Base-by-base conservation (phyloP, 306 rosid species). In the Urtica urens region DNA sequence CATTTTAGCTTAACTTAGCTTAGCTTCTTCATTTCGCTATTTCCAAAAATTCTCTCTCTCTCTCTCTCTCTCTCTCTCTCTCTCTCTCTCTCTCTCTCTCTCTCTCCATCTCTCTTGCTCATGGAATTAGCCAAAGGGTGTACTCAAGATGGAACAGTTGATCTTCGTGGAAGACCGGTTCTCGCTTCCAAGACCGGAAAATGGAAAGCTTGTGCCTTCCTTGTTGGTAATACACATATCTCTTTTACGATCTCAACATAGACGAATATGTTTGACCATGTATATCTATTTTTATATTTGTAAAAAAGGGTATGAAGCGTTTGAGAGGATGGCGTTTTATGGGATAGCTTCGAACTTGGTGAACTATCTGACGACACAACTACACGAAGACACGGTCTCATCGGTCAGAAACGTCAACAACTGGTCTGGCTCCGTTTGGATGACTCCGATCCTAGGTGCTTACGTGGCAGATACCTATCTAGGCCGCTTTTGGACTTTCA, bases 401-500 rank as follows among this genome's bases (percentile, higher is more conserved):
- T 92, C 99, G 5, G 99, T 92, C n/a, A 78, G 87, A 62, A 82
- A 85, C 63, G 99, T 92, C 35, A 92, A 85, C 62, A 85, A 72
- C 54, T 92, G 99, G 99, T 85, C 99, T 21, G 99, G 99, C 18
- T 62, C 93, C 26, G 93, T 92, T 5, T 92, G 99, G 99, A 74
- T 92, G 11, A 92, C 96, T 23, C 99, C 99, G 14, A 73, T 92
- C 62, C 81, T 86, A 13, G 99, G 99, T 1, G 99, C 99, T 35
- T 92, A 71, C 71, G 70, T 92, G 0, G 92, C 99, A 2, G 99
- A 92, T 72, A 77, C 99, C 48, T 80, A 66, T 77, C 45, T 79
- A 34, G 96, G 96, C 59, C 99, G 99, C 33, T 92, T 92, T 50
- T 92, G 99, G 99, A 92, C 99, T 49, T 92, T 92, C 78, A 81